Percentiles rank a stretch among this genome's conserved stretches.
phyloP scores from a whole-genome alignment of 2,329 filamentous ascomycete species.

The Rhexocercosporidium sp. region DNA sequence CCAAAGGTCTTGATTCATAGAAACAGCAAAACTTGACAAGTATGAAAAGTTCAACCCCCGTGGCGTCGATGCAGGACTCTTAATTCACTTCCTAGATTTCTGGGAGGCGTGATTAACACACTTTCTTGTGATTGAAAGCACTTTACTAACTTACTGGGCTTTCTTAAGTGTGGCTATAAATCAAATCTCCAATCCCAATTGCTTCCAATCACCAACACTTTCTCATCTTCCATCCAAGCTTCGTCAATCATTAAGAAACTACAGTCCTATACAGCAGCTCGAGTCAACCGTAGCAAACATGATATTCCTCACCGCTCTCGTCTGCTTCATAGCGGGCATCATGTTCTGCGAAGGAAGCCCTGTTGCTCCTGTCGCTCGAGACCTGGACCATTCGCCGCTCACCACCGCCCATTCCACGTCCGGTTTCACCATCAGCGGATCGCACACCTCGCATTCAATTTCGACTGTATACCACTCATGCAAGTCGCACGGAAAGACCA shows the following conservation, averaged over 20 bases:
- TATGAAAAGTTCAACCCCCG: too few species aligned
- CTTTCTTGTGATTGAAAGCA: not conserved
- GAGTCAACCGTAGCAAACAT: not conserved
- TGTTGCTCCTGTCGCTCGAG: not conserved
- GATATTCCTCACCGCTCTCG: not conserved
- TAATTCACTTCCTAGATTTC: not conserved
- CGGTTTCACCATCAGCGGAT: not conserved
- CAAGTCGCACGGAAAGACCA: not conserved
- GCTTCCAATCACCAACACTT: not conserved
- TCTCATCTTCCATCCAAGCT: not conserved
- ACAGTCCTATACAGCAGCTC: not conserved
- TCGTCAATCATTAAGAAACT: not conserved
- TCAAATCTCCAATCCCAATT: not conserved
- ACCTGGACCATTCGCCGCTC: not conserved
- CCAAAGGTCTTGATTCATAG: too few species aligned
- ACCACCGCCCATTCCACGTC: not conserved
- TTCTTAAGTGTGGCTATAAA: not conserved
- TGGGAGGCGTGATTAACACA: not conserved
- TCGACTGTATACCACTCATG: not conserved
- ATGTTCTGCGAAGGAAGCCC: not conserved
- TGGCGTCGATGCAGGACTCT: too few species aligned
- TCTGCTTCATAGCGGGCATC: not conserved
- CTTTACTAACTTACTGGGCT: not conserved
- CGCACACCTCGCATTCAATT: not conserved
- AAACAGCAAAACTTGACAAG: too few species aligned